Evolutionary conservation across 2,329 filamentous ascomycete genomes (phyloP), one percentile per base, ranked within the genome.

Genomic region (Didymella segeticola): DNA sequence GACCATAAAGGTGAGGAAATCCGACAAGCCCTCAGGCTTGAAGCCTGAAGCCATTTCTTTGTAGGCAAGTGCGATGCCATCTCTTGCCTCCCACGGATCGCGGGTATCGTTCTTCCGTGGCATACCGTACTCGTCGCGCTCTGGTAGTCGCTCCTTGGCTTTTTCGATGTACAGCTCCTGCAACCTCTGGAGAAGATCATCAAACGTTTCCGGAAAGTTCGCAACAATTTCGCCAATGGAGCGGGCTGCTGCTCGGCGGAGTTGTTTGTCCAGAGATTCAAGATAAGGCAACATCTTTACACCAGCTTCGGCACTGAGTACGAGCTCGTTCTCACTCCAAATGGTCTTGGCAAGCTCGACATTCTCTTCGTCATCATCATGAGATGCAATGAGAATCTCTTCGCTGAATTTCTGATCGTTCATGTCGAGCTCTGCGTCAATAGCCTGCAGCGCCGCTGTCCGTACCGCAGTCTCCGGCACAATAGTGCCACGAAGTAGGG

Each of bases 101-200:
- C 89, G 84, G 10, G 92, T 80, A 62, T 98, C 91, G 70, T 89
- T 87, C 77, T 96, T 98, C 68, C 87, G 89, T 3, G 91, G 90
- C 90, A 99, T 96, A 47, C 96, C 95, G 70, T 91, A 98, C 60
- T 93, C 89, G 70, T 99, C 93, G 31, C 93, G 86, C 66, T 93
- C 87, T 10, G 92, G 91, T 39, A 89, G 85, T 54, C 89, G 87
- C 1, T 92, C 90, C 72, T 95, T 96, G 6, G 90, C 89, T 60
- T 93, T 84, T 58, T 93, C 87, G 37, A 82, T 75, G 71, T 99
- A 99, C 2, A 84, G 85, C 5, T 82, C 77, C 67, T 91, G 82
- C 19, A 99, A 80, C 47, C 82, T 81, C 36, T 81, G 76, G 12
- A 96, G 75, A 6, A 92, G 80, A 10, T 82, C 76, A 5, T 82